These are phyloP conservation scores for Erodium maritimum DNA, from an alignment of 345 rosid genomes.

Conservation along the genomic window DNA sequence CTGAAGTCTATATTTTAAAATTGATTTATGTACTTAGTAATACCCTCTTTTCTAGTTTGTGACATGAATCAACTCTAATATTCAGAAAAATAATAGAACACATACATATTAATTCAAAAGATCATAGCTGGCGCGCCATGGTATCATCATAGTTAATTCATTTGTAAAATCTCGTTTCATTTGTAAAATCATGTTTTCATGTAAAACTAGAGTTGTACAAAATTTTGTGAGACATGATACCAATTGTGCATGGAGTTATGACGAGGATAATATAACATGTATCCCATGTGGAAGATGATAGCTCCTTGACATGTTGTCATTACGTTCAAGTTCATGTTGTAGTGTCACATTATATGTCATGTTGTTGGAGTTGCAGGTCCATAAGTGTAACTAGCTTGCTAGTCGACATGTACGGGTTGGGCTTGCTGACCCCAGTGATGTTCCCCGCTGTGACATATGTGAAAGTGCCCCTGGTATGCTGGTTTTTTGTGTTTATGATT, in stretches of 20 bases:
- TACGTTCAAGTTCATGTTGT: neutral
- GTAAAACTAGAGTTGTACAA: neutral
- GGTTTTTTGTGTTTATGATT: neutral
- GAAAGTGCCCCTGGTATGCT: constrained; percentile 64
- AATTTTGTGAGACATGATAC: neutral
- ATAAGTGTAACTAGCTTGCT: constrained; percentile 74
- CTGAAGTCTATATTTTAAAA: neutral
- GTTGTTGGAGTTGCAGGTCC: constrained; percentile 41
- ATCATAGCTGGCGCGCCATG: neutral
- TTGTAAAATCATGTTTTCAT: neutral
- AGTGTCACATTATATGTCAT: neutral
- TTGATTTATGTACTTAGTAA: neutral
- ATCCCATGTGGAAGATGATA: neutral
- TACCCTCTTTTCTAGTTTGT: neutral
- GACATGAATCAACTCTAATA: neutral
- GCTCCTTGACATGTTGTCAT: neutral
- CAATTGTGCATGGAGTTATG: neutral
- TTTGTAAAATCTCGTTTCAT: neutral
- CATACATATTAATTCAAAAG: neutral
- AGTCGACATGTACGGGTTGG: constrained; percentile 73
- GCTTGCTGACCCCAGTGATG: constrained; percentile 54
- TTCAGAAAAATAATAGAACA: neutral
- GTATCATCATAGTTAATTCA: neutral
- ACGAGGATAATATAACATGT: neutral
- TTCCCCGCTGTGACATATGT: constrained; percentile 70